Evolutionary conservation across 2,329 filamentous ascomycete species (phyloP).

Genomic region (Xylariaceae sp.): DNA sequence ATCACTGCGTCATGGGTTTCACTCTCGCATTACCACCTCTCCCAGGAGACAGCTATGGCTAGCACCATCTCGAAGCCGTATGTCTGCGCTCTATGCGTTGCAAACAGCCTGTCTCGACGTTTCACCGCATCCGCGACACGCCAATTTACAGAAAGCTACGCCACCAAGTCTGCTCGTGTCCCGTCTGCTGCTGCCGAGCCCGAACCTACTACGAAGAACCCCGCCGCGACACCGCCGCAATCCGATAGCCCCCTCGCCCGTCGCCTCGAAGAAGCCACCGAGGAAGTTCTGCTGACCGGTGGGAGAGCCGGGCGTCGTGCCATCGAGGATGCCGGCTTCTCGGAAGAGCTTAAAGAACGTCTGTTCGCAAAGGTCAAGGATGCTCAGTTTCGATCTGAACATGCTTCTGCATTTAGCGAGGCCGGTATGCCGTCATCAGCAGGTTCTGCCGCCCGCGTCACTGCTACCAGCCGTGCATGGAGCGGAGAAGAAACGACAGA

Average conservation of each 20-base stretch:
- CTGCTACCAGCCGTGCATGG: conserved; percentile 70
- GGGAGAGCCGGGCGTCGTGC: conserved; percentile 57
- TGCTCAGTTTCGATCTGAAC: conserved; percentile 50
- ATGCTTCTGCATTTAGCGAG: conserved; percentile 46
- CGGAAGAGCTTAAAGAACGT: conserved; percentile 56
- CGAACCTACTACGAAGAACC: conserved; percentile 1
- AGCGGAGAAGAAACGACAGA: conserved; percentile 68
- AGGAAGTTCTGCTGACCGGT: conserved; percentile 56
- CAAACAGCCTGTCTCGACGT: background rate
- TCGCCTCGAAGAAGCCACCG: conserved; percentile 58
- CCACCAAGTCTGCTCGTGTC: conserved; percentile 8
- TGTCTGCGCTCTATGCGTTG: conserved; percentile 21
- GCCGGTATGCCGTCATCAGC: conserved; percentile 52
- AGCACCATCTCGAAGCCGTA: conserved; percentile 13
- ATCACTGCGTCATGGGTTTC: conserved; percentile 12
- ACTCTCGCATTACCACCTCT: background rate
- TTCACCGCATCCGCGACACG: background rate
- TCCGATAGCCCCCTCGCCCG: conserved; percentile 50
- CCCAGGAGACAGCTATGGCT: conserved; percentile 20
- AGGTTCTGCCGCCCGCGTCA: conserved; percentile 63
- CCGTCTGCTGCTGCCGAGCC: conserved; percentile 2
- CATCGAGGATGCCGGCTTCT: conserved; percentile 60
- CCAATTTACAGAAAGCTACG: conserved; percentile 1
- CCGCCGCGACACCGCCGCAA: background rate
- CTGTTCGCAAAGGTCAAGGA: conserved; percentile 55